Conservation (phyloP, 1,284 basidiomycete species). For the Cystobasidiaceae sp. region DNA sequence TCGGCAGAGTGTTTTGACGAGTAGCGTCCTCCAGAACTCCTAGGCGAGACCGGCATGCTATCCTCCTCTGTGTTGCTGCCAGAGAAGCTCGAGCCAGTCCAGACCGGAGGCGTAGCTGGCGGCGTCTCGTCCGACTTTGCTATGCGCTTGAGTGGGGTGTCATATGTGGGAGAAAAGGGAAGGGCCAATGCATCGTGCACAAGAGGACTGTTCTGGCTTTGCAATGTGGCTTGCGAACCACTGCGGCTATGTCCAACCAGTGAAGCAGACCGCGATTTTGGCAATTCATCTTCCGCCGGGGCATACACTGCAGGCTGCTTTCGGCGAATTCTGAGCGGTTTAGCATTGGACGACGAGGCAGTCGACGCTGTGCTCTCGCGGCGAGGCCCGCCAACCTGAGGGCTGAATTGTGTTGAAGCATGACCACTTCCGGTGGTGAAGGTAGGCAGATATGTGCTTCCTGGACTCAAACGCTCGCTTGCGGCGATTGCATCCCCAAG, state of each 20-base stretch:
- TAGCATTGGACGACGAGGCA: not conserved
- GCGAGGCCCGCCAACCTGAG: not conserved
- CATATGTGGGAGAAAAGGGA: not conserved
- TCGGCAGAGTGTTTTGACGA: too few species aligned
- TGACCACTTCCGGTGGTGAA: too few species aligned
- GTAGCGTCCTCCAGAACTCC: not conserved
- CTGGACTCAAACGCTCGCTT: too few species aligned
- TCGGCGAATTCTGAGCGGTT: not conserved
- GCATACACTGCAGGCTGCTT: slow-evolving; percentile 5
- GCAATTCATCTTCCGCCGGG: not conserved
- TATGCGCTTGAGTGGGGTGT: slow-evolving; percentile 1
- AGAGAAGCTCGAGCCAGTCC: not conserved
- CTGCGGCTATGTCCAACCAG: not conserved
- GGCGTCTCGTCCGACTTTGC: not conserved
- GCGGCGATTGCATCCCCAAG: too few species aligned
- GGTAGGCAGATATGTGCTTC: not conserved
- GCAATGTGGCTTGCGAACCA: not conserved
- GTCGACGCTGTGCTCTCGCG: not conserved
- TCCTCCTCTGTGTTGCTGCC: slow-evolving; percentile 15
- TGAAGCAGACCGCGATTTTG: not conserved
- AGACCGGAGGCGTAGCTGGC: slow-evolving; percentile 13
- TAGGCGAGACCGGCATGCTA: slow-evolving; percentile 6
- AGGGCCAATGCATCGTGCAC: not conserved
- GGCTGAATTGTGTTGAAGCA: not conserved
- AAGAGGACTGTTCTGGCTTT: not conserved